Base-by-base conservation (phyloP, 2,329 filamentous ascomycete species). In the Penicillium glabrum region DNA sequence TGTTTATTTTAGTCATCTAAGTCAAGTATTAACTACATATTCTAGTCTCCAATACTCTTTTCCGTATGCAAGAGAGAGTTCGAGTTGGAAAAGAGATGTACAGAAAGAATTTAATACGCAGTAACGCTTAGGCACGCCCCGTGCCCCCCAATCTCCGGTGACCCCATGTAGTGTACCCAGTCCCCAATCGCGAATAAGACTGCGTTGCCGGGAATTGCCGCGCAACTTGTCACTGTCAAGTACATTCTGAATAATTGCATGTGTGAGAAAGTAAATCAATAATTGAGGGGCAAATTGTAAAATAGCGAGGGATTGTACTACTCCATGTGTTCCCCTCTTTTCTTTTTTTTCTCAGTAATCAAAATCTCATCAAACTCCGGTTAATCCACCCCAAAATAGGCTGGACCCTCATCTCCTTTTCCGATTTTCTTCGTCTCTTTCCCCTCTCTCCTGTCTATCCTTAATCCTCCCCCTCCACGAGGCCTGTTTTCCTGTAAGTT, bases 401-500 rank as follows among this genome's bases (percentile, higher is more conserved):
- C 46, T 33, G 54, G 59, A 60, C 54, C 66, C 67, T 63, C 56
- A 23, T 60, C 62, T 66, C 63, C 62, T 67, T 62, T 63, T 64
- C 50, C 51, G 47, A 61, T 54, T 53, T 56, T 53, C 51, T 23
- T 41, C 19, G 39, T 41, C 7, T 23, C 56, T 57, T 53, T 60
- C 56, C 56, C 54, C 59, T 52, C 54, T 47, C 54, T 57, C 54
- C 49, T 58, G 51, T 52, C 51, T 53, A 48, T 57, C 52, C 55
- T 58, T 35, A 51, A 54, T 65, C 5, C 65, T 69, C 62, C 66
- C 69, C 71, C 59, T 66, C 62, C 52, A 39, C 27, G 56, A 64
- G 63, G 57, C 52, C 31, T 47, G 62, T 63, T 63, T 65, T 50
- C 66, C 43, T 59, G 70, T 72, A 70, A 70, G 69, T 67, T n/a